A percentile compares a stretch with the other conserved stretches of the same genome.
phyloP scores from a whole-genome alignment of 2,329 filamentous ascomycete species.

The Cytospora schulzeri region DNA sequence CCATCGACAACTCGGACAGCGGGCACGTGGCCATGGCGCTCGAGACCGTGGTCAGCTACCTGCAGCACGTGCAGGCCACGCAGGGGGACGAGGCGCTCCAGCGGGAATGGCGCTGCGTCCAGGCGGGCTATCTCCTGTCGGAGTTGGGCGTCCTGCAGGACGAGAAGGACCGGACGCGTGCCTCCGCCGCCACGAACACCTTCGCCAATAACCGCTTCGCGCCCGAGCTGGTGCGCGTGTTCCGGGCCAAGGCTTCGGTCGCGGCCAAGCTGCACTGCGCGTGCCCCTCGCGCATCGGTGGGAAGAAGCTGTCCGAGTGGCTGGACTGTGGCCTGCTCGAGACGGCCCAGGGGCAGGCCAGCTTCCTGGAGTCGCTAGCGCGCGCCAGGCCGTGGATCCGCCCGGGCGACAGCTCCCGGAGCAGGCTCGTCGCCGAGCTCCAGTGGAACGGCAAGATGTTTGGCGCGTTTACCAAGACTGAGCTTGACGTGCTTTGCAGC shows the following conservation, averaged over 20 bases:
- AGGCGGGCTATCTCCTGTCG: conserved; percentile 43
- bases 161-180: neutral
- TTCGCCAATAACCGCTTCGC: conserved; percentile 1
- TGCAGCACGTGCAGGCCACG: conserved; percentile 35
- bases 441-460: conserved; percentile 52
- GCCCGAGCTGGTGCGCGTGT: conserved; percentile 1
- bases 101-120: conserved; percentile 44
- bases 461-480: conserved; percentile 48
- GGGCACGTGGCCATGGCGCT: conserved; percentile 52
- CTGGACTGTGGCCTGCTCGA: conserved; percentile 33
- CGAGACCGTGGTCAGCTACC: conserved; percentile 41
- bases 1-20: conserved; percentile 52
- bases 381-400: conserved; percentile 44
- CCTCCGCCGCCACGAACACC: no score
- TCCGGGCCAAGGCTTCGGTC: conserved; percentile 5
- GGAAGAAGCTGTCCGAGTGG: conserved; percentile 43
- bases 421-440: conserved; percentile 45
- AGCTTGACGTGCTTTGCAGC: conserved; percentile 39
- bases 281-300: conserved; percentile 43
- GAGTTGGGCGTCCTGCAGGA: neutral
- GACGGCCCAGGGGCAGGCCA: neutral
- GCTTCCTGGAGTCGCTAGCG: conserved; percentile 40
- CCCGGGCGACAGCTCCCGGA: conserved; percentile 42
- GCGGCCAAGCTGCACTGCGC: conserved; percentile 44
- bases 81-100: conserved; percentile 35